These are phyloP conservation scores for Edaphochlamys debaryana DNA, from an alignment of 139 green algal species.

Conservation along the genomic window DNA sequence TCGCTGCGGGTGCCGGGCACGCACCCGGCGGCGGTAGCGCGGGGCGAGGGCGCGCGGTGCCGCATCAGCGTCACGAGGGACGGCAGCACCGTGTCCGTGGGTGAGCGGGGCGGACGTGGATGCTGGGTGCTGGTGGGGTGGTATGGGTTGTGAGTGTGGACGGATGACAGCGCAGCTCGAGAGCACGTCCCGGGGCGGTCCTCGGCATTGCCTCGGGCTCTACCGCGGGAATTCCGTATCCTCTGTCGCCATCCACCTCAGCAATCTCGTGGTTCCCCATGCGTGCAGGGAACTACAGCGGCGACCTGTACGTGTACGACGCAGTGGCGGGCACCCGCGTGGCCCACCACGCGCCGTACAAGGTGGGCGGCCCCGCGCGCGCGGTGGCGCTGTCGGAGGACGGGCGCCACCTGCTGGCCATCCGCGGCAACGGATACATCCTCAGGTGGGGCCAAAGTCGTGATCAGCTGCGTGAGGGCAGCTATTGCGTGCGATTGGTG, in stretches of 20 bases:
- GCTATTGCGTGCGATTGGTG: not conserved
- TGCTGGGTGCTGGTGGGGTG: no score
- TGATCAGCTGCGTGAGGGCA: not conserved
- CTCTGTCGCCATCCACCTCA: no score
- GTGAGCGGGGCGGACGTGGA: not conserved
- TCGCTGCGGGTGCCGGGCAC: constrained; percentile 24
- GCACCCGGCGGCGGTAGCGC: constrained; percentile 1
- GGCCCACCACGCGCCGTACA: not conserved
- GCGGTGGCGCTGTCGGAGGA: constrained; percentile 30
- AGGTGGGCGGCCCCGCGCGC: constrained; percentile 6
- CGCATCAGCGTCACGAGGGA: constrained; percentile 25
- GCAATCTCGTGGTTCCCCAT: not conserved
- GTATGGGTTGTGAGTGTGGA: not conserved
- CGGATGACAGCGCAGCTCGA: no score
- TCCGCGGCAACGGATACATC: constrained; percentile 37
- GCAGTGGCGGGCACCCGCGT: not conserved
- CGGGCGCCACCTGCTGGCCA: constrained; percentile 30
- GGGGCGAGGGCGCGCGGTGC: not conserved
- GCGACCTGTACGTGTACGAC: constrained; percentile 43
- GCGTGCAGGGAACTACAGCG: constrained; percentile 9
- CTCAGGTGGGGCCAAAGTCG: constrained; percentile 8
- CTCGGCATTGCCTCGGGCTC: no score
- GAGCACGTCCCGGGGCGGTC: no score
- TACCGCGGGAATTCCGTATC: no score
- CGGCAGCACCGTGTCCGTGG: constrained; percentile 15